A percentile compares a stretch with the other conserved stretches of the same genome.
Conservation (phyloP, 805 yeast genomes). For the Clavispora vitiphila region DNA sequence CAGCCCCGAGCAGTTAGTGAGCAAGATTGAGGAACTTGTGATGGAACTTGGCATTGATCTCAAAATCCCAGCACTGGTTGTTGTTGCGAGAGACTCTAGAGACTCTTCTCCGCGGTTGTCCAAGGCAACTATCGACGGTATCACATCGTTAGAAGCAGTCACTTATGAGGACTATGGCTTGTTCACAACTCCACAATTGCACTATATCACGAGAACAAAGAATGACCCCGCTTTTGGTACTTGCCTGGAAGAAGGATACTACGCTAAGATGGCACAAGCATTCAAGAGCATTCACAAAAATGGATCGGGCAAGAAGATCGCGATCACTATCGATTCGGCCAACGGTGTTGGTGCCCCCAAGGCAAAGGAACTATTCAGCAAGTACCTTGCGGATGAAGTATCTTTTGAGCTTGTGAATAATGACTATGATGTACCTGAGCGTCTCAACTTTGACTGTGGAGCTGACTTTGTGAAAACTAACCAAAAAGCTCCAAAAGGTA, state of each 20-base stretch:
- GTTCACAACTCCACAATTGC: slow-evolving; percentile 92
- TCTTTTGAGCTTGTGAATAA: slow-evolving; percentile 48
- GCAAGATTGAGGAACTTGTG: slow-evolving; percentile 35
- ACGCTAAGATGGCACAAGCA: slow-evolving; percentile 52
- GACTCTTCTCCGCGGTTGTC: slow-evolving; percentile 71
- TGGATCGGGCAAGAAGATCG: slow-evolving; percentile 21
- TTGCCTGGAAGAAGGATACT: slow-evolving; percentile 66
- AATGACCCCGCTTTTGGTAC: slow-evolving; percentile 65
- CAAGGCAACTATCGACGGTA: slow-evolving; percentile 56
- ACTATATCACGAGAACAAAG: slow-evolving; percentile 69
- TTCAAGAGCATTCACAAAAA: slow-evolving; percentile 40
- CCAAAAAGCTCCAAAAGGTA: slow-evolving; percentile 68
- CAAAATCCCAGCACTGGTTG: slow-evolving; percentile 39
- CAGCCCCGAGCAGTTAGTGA: slow-evolving; percentile 37
- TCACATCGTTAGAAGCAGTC: slow-evolving; percentile 43
- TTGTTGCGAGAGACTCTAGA: slow-evolving; percentile 85
- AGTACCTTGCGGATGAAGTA: slow-evolving; percentile 37
- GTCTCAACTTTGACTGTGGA: slow-evolving; percentile 78
- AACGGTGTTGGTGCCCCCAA: slow-evolving; percentile 96
- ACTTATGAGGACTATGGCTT: slow-evolving; percentile 54
- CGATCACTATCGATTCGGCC: slow-evolving; percentile 79
- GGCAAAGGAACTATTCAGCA: slow-evolving; percentile 42
- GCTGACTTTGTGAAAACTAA: slow-evolving; percentile 94
- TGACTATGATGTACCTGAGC: slow-evolving; percentile 46
- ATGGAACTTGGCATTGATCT: slow-evolving; percentile 43